Base-by-base conservation (phyloP, 129 eudicot species). In the Artemisia annua region DNA sequence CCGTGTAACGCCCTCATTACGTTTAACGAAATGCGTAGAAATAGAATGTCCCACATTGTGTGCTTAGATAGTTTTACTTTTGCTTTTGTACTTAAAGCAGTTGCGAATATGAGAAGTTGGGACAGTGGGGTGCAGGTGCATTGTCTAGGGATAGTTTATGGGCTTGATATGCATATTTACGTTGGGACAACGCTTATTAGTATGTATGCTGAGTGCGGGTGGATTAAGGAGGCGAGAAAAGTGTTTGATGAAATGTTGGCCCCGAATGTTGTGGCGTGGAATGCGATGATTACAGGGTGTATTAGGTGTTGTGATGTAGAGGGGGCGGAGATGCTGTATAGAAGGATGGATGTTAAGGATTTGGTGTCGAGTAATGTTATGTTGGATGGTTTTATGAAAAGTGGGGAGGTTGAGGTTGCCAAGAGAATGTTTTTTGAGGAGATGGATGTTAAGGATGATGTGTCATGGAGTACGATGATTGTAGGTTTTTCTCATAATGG, bases 401-500 rank as follows among this genome's bases (percentile, higher is more conserved):
- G 50, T 10, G 82, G 82, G 43, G 82, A 77, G 58, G 11, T 32
- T 63, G 6, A n/a, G 22, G 24, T 63, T n/a, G 68, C 68, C 4
- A 63, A 63, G 15, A 63, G 16, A 15, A 7, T 63, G 68, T 63
- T 62, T 19, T 73, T 55, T 20, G 16, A 72, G 56, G 74, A 75
- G 39, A 77, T 78, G 82, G 52, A 55, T 4, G 14, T 61, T 1
- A 82, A 67, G 55, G 86, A 82, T 73, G 72, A 48, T 18, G 79
- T 82, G 67, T 82, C 86, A 24, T 82, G 73, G 73, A 82, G 86
- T 17, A 82, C 86, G 2, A 72, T 82, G 82, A 68, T 82, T 56
- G 76, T 73, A 7, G 86, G 86, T 58, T 82, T 77, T 73, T 63
- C 79, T 67, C 86, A 77, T 7, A 82, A 73, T 7, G 79, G 79